A percentile compares a stretch with the other conserved stretches of the same genome.
Conservation (phyloP, 768 basidiomycete genomes). For the Mycena galericulata region DNA sequence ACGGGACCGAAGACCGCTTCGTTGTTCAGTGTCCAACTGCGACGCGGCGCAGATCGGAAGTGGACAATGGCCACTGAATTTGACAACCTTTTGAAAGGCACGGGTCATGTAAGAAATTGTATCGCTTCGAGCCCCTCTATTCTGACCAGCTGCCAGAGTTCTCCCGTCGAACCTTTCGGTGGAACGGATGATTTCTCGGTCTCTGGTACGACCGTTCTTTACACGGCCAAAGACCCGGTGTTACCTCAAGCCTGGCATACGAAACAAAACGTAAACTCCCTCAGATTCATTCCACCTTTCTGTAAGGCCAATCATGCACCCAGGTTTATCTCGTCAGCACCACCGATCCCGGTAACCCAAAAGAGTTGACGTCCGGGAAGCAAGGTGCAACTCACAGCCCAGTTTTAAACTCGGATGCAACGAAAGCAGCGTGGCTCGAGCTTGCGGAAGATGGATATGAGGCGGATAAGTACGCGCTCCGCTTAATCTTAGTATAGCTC, state of each 20-base stretch:
- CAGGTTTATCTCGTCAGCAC: constrained; percentile 81
- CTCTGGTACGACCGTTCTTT: constrained; percentile 75
- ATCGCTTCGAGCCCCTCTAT: not conserved
- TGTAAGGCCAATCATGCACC: not conserved
- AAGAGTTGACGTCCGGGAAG: constrained; percentile 82
- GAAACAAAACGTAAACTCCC: constrained; percentile 75
- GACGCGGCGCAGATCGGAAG: constrained; percentile 56
- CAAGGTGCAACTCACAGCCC: constrained; percentile 89
- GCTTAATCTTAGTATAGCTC: not conserved
- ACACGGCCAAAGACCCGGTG: constrained; percentile 87
- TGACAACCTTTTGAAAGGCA: constrained; percentile 72
- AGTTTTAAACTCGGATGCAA: constrained; percentile 72
- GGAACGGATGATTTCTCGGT: constrained; percentile 85
- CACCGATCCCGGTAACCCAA: constrained; percentile 59
- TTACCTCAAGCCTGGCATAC: constrained; percentile 88
- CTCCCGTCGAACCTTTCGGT: constrained; percentile 91
- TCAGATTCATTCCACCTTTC: constrained; percentile 19
- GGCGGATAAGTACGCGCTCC: constrained; percentile 71
- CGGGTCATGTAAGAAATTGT: constrained; percentile 68
- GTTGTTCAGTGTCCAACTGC: constrained; percentile 76
- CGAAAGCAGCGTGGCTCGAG: constrained; percentile 89
- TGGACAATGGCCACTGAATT: constrained; percentile 69
- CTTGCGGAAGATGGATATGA: constrained; percentile 91
- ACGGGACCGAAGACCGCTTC: constrained; percentile 75
- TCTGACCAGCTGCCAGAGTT: constrained; percentile 55